Base-by-base conservation (phyloP, 352 stramenopile genomes). In the Globisporangium nunn region DNA sequence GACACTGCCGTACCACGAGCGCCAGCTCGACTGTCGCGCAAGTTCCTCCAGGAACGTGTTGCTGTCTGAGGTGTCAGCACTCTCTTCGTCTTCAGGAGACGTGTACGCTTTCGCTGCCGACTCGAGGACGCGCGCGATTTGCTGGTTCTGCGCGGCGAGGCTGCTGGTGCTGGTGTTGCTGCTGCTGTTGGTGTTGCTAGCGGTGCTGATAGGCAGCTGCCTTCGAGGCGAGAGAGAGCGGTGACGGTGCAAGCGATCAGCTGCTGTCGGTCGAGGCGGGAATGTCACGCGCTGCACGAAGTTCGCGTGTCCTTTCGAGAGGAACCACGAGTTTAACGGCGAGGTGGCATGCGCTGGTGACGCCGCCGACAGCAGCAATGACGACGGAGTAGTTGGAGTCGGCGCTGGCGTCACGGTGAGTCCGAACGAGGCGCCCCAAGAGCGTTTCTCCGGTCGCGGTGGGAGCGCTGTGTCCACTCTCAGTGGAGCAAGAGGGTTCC, bases 21-120 rank as follows among this genome's bases (percentile, higher is more conserved):
- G 69, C 77, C 77, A 90, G 14, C 64, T 66, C 3, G 75, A 74
- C 12, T 76, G 66, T 23, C 62, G 56, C 39, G 70, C 53, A 7
- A 89, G 67, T 10, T 67, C 71, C 43, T 79, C 66, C 1, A 89
- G 50, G 52, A 89, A 89, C 3, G 61, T 35, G 18, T 80, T 85
- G 35, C 33, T 39, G 33, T 10, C 43, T 6, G 48, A 37, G 14
- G n/a, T 10, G 4, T 29, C 23, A 11, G 30, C 12, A 14, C 41
- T 30, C 1, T 63, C 50, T 0, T 54, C 50, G 4, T 49, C 30
- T 23, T 44, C 17, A 3, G 28, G 11, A 18, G 62, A 43, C 33
- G 10, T 30, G 2, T 35, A 53, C 31, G 29, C 35, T 40, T 35
- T 31, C 5, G 17, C 44, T 33, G 50, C 6, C 14, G n/a, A 28